Percentiles rank a stretch among this genome's conserved stretches.
Conservation (phyloP, 805 yeast species). For the Candida maltosa region DNA sequence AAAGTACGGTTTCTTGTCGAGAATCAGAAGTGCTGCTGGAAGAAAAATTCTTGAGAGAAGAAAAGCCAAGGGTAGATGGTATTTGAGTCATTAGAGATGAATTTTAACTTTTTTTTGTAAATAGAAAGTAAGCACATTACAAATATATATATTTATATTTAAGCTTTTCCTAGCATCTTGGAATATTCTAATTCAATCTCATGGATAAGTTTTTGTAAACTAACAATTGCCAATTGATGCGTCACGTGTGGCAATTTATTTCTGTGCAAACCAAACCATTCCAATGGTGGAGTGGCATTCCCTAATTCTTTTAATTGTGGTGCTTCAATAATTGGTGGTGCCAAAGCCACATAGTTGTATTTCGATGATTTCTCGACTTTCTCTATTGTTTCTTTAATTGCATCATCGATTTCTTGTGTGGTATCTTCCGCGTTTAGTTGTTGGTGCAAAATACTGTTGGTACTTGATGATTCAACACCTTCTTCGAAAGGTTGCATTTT, state of each 20-base stretch:
- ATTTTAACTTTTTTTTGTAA: neutral
- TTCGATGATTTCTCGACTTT: conserved; percentile 35
- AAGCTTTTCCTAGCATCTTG: conserved; percentile 45
- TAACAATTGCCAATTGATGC: conserved; percentile 73
- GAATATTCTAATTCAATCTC: conserved; percentile 60
- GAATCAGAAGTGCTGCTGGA: conserved; percentile 72
- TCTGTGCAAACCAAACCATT: conserved; percentile 95
- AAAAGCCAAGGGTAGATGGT: conserved; percentile 91
- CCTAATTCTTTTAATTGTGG: conserved; percentile 91
- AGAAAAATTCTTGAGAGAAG: conserved; percentile 76
- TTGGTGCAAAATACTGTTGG: conserved; percentile 9
- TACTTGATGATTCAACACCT: conserved; percentile 6
- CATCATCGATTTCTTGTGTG: conserved; percentile 29
- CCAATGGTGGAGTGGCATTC: conserved; percentile 95
- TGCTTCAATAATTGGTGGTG: conserved; percentile 79
- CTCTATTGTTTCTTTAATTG: conserved; percentile 33
- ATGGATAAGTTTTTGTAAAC: conserved; percentile 68
- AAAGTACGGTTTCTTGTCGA: conserved; percentile 82
- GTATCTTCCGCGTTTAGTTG: conserved; percentile 15
- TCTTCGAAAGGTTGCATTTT: conserved; percentile 11
- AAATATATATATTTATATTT: conserved; percentile 5
- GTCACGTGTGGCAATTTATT: conserved; percentile 81
- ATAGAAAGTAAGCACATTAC: neutral
- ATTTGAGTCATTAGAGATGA: conserved; percentile 62
- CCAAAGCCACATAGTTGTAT: conserved; percentile 60